Percentiles rank a stretch among this genome's conserved stretches.
Evolutionary conservation across 1,139 yeast species (phyloP).

Genomic region (Pichia sp.): DNA sequence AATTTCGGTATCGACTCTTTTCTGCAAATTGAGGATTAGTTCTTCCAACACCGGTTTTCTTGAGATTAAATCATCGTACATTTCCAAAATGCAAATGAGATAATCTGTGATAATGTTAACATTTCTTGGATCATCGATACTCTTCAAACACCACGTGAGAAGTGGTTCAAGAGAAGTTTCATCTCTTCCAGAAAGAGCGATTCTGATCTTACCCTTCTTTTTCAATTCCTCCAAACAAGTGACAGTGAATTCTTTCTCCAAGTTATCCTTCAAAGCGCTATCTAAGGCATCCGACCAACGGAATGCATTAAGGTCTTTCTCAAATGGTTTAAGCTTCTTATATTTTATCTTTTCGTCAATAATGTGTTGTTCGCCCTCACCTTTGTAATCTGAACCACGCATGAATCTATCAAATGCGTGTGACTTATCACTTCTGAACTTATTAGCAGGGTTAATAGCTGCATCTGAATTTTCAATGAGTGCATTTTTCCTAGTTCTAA

Average conservation of each 20-base stretch:
- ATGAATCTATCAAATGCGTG: constrained; percentile 62
- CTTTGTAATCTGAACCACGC: constrained; percentile 86
- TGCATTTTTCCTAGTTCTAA: constrained; percentile 71
- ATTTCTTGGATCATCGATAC: constrained; percentile 72
- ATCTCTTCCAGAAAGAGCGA: constrained; percentile 73
- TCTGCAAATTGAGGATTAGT: constrained; percentile 50
- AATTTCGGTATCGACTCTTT: constrained; percentile 61
- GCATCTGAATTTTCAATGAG: constrained; percentile 33
- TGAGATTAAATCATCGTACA: constrained; percentile 68
- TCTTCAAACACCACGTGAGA: constrained; percentile 71
- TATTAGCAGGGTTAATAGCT: constrained; percentile 36
- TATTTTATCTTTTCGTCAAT: constrained; percentile 42
- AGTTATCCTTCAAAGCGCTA: constrained; percentile 71
- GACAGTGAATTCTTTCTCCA: constrained; percentile 70
- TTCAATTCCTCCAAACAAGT: constrained; percentile 80
- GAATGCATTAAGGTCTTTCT: constrained; percentile 76
- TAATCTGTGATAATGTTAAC: constrained; percentile 76
- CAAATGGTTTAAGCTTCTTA: constrained; percentile 71
- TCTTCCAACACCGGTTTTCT: constrained; percentile 77
- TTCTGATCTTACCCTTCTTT: constrained; percentile 79
- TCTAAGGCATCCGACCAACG: constrained; percentile 92
- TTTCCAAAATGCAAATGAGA: constrained; percentile 70
- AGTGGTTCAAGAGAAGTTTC: constrained; percentile 75
- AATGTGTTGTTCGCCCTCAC: constrained; percentile 77
- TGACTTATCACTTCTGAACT: constrained; percentile 34